Evolutionary conservation across 2,329 filamentous ascomycete species (phyloP).

Genomic region (Sphaceloma murrayae): DNA sequence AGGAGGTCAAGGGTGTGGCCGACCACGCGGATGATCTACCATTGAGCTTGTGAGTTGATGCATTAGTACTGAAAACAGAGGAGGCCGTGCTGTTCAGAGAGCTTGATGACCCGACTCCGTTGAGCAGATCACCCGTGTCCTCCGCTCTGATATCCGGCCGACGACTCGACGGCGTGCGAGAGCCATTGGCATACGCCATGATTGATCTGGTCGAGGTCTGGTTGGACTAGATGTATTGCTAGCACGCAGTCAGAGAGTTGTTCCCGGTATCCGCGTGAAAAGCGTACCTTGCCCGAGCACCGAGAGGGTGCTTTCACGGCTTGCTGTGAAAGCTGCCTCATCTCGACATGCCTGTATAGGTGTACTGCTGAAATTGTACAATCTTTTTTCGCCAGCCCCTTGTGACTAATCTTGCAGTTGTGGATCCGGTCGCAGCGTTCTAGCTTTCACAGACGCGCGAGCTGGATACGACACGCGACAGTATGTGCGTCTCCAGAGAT

Average conservation of each 20-base stretch:
- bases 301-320: conserved; percentile 1
- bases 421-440: conserved; percentile 2
- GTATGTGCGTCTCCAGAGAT: neutral
- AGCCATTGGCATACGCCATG: no score
- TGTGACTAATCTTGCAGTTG: neutral
- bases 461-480: conserved; percentile 16
- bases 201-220: neutral
- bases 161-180: conserved; percentile 10
- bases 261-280: no score
- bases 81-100: conserved; percentile 62
- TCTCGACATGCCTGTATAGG: conserved; percentile 8
- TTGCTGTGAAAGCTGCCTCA: conserved; percentile 14
- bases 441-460: neutral
- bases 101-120: conserved; percentile 61
- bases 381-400: no score
- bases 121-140: conserved; percentile 52
- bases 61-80: conserved; percentile 56
- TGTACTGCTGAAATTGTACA: no score
- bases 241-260: no score
- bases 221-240: neutral
- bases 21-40: conserved; percentile 45
- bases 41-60: conserved; percentile 45
- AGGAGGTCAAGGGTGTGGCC: conserved; percentile 56
- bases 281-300: conserved; percentile 13
- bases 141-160: conserved; percentile 11